A percentile compares a stretch with the other conserved stretches of the same genome.
Conservation (phyloP, 305 asterid genomes). For the Caryopteris hybrid region DNA sequence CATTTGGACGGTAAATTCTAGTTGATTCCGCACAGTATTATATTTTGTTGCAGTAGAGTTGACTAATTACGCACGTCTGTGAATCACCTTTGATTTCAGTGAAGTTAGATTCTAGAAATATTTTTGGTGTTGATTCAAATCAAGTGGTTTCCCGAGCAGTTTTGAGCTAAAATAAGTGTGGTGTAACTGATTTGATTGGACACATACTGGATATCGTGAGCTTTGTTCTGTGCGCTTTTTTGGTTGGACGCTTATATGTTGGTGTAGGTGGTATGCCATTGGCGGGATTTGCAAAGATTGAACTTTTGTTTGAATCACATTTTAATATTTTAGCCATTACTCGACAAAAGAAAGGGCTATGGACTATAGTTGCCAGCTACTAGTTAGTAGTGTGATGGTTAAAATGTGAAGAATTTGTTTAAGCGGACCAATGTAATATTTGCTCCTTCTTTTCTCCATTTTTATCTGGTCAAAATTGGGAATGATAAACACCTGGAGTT, state of each 20-base stretch:
- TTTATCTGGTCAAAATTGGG: not conserved
- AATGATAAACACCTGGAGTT: not conserved
- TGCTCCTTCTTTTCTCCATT: not conserved
- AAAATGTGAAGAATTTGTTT: not conserved
- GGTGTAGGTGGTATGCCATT: constrained; percentile 4
- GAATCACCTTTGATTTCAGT: not conserved
- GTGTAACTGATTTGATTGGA: constrained; percentile 11
- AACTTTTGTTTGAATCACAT: not conserved
- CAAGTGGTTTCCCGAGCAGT: constrained; percentile 14
- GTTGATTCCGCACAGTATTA: not conserved
- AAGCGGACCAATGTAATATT: not conserved
- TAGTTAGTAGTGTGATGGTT: not conserved
- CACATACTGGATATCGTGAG: not conserved
- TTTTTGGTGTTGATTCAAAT: not conserved
- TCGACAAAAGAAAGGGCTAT: not conserved
- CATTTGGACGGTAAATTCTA: constrained; percentile 79
- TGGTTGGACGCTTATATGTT: not conserved
- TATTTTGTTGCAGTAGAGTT: constrained; percentile 1
- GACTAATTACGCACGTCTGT: not conserved
- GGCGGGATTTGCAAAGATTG: not conserved
- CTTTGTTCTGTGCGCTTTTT: not conserved
- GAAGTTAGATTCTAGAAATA: not conserved
- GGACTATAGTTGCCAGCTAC: not conserved
- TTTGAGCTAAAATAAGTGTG: constrained; percentile 20
- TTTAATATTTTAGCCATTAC: not conserved